Base-by-base conservation (phyloP, 2,329 filamentous ascomycete genomes). In the Parasarocladium wereldwijsianum region DNA sequence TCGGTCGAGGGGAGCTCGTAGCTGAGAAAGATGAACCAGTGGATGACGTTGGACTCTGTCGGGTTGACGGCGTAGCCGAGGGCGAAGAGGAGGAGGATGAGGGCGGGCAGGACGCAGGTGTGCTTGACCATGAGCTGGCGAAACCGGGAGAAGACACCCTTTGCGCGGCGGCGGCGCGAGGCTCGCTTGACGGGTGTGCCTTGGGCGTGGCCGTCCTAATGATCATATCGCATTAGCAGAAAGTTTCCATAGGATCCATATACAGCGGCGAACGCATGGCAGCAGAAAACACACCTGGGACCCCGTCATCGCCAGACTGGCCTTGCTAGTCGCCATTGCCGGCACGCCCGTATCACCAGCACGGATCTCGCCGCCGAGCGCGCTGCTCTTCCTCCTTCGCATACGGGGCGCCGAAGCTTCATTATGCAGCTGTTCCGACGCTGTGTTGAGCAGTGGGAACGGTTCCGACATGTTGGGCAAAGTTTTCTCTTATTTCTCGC, bases 1-100 rank as follows among this genome's bases (percentile, higher is more conserved):
- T 58, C 51, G 17, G 41, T 36, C 24, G 45, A 43, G 11, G 78
- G 70, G 34, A 86, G 64, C 33, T 72, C 70, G 59, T 96, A 96
- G 29, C 85, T 90, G 36, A 94, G 74, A 65, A 93, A 93, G 52
- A 94, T 74, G 52, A 84, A 85, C 54, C 65, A 67, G 55, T 82
- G 67, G 39, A 93, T 52, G 9, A 80, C 80, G 52, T 94, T 94
- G 34, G 76, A 72, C 36, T 76, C 64, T 42, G 68, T 72, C 5
- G 86, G 87, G 49, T 85, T 78, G 46, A 82, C 50, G 40, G 73
- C 70, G 56, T 87, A 94, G 36, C 72, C 62, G 29, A 63, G 55
- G 35, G 81, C 56, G 46, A 86, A 64, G 46, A 74, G 43, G 35
- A 65, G 36, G 34, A 83, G 55, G 34, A 92, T 57, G 40, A 79